Conservation (phyloP, 495 filamentous ascomycete species). For the Aspergillus sclerotioniger region DNA sequence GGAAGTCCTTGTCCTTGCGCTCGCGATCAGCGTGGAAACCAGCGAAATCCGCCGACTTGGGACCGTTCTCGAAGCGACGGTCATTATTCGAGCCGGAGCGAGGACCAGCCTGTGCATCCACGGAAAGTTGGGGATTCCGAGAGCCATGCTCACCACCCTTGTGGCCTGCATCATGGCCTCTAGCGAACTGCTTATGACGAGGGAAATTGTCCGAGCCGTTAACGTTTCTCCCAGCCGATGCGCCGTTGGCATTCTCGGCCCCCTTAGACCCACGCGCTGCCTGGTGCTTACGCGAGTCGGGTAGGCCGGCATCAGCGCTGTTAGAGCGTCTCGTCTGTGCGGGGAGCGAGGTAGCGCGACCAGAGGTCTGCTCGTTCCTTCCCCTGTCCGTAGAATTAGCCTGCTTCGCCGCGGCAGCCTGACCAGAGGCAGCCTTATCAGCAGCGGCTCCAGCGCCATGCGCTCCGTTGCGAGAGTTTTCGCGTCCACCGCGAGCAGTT, state of each 20-base stretch:
- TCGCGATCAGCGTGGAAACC: slow-evolving; percentile 27
- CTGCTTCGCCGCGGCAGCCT: slow-evolving; percentile 36
- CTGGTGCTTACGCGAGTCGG: slow-evolving; percentile 38
- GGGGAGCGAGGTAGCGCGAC: slow-evolving; percentile 43
- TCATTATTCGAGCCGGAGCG: slow-evolving; percentile 31
- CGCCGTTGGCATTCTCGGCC: slow-evolving; percentile 28
- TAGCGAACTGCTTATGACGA: slow-evolving; percentile 36
- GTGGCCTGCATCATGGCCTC: slow-evolving; percentile 31
- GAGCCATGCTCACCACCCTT: slow-evolving; percentile 31
- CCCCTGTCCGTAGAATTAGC: slow-evolving; percentile 36
- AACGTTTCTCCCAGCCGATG: slow-evolving; percentile 13
- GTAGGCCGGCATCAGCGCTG: slow-evolving; percentile 32
- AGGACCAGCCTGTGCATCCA: slow-evolving; percentile 34
- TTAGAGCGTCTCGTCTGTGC: slow-evolving; percentile 39
- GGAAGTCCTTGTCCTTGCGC: slow-evolving; percentile 35
- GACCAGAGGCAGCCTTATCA: slow-evolving; percentile 43
- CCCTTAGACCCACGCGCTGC: slow-evolving; percentile 32
- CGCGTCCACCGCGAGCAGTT: slow-evolving; percentile 52
- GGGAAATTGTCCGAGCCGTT: slow-evolving; percentile 32
- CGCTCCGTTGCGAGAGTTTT: slow-evolving; percentile 52
- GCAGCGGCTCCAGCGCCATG: slow-evolving; percentile 36
- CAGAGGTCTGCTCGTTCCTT: slow-evolving; percentile 35
- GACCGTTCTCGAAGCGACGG: slow-evolving; percentile 38
- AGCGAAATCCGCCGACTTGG: slow-evolving; percentile 39
- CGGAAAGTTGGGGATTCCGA: slow-evolving; percentile 31